Base-by-base conservation (phyloP, 1,284 basidiomycete genomes). In the Leccinum subspadiceum region DNA sequence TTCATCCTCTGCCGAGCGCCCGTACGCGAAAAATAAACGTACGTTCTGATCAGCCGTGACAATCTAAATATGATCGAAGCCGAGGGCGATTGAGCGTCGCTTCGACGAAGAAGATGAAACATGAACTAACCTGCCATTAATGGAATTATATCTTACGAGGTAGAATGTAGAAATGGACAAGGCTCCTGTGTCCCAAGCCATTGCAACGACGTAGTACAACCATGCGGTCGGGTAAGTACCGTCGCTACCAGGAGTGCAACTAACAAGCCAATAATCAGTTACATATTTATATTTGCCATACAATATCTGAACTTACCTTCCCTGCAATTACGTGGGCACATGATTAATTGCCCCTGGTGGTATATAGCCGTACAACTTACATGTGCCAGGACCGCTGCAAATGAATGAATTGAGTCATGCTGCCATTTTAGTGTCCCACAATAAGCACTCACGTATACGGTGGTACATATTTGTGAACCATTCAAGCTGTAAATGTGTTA, bases 171-270 rank as follows among this genome's bases (percentile, higher is more conserved):
- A 76, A 24, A 81, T 62, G 5, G 66, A 56, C 20, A 81, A 57
- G 2, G 75, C 70, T 33, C 74, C 64, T 2, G 71, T 57, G 55
- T 80, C 79, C 66, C 74, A 81, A 10, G 70, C 12, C 68, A 80
- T 80, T 8, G 73, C 67, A 10, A 73, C 49, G 3, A 80, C 60
- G 60, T 81, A 81, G 65, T 74, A 81, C 10, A 73, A 13, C 80
- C 79, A 81, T n/a, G 70, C 73, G 1, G 71, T 70, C 0, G 49
- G 66, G 61, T 60, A 57, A 0, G 65, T 50, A 5, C 66, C 64
- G 12, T 39, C 24, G 61, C 75, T 75, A 6, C 71, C 77, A 3
- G 75, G 71, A 3, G 72, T 72, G 55, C 77, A 79, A 50, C 78
- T 79, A 29, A 58, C 4, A 37, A 17, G 35, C 58, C 37, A 61